A percentile compares a stretch with the other conserved stretches of the same genome.
These are phyloP conservation scores for Phyllosticta citribraziliensis DNA, from an alignment of 2,329 filamentous ascomycete species.

Conservation along the genomic window DNA sequence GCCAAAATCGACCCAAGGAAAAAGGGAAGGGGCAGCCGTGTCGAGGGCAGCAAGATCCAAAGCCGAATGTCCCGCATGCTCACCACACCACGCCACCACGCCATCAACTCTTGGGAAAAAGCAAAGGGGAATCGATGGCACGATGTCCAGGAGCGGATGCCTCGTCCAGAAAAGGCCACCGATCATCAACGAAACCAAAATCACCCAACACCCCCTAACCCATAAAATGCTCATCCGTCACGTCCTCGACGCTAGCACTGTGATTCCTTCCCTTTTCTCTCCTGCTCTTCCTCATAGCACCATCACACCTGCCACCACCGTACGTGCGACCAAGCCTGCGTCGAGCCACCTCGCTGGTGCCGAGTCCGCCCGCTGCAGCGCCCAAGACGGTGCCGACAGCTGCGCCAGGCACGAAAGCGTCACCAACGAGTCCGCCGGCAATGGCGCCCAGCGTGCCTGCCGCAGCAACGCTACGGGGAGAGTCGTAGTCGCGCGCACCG, in stretches of 20 bases:
- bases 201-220: not conserved
- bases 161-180: not conserved
- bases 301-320: not conserved
- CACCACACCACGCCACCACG: not conserved
- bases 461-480: constrained; percentile 19
- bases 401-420: constrained; percentile 20
- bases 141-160: not conserved
- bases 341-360: constrained; percentile 18
- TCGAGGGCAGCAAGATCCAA: too few species aligned
- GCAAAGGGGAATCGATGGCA: not conserved
- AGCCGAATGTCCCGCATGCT: too few species aligned
- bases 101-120: not conserved
- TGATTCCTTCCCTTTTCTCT: constrained; percentile 12
- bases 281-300: constrained; percentile 14
- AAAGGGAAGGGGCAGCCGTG: too few species aligned
- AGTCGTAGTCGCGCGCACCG: constrained; percentile 19
- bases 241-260: not conserved
- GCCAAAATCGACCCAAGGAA: too few species aligned
- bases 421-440: constrained; percentile 26
- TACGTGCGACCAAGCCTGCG: not conserved
- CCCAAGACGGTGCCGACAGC: constrained; percentile 29
- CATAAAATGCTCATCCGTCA: not conserved
- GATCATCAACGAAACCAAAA: not conserved
- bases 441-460: constrained; percentile 30
- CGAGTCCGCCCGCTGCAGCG: constrained; percentile 25